Evolutionary conservation across 768 basidiomycete species (phyloP).

Genomic region (Amanita rubescens): DNA sequence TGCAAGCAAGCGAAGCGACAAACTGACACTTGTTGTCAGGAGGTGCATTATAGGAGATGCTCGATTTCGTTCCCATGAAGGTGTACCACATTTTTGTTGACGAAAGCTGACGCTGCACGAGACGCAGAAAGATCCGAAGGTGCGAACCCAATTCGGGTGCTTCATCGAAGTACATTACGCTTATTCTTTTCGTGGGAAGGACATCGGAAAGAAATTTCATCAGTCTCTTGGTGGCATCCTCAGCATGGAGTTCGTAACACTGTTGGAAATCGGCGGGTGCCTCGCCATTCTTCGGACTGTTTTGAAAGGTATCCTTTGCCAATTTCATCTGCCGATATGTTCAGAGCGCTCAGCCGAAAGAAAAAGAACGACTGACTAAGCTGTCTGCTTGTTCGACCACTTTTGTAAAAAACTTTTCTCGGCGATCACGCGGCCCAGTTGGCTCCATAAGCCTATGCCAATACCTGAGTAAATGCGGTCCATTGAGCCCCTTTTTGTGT

Average conservation of each 20-base stretch:
- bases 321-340: background rate
- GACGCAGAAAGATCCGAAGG: conserved; percentile 11
- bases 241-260: background rate
- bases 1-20: background rate
- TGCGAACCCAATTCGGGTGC: conserved; percentile 8
- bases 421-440: background rate
- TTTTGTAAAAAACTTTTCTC: background rate
- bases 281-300: background rate
- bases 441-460: background rate
- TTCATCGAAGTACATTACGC: conserved; percentile 13
- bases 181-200: background rate
- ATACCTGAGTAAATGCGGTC: background rate
- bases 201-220: background rate
- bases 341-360: background rate
- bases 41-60: conserved; percentile 7
- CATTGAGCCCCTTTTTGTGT: conserved; percentile 1
- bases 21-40: conserved; percentile 3
- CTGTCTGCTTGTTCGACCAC: background rate
- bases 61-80: conserved; percentile 12
- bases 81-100: conserved; percentile 12
- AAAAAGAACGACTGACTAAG: background rate
- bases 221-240: background rate
- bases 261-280: background rate
- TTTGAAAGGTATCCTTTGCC: background rate
- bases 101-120: conserved; percentile 9